These are phyloP conservation scores for Rhynchosporium graminicola DNA, from an alignment of 2,329 filamentous ascomycete genomes.

Conservation along the genomic window DNA sequence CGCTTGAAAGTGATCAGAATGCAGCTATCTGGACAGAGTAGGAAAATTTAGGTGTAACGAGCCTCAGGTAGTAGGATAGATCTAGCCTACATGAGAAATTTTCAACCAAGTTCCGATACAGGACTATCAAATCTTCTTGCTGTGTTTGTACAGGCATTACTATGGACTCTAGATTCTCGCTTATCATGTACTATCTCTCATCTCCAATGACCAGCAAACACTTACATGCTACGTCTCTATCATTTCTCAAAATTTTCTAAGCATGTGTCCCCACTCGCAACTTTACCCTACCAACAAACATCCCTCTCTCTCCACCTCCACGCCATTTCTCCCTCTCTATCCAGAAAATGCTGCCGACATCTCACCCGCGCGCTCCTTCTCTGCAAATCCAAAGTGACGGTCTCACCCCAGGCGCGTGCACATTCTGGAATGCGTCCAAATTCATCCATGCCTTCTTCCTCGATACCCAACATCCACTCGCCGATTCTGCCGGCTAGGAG, in stretches of 20 bases:
- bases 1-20: too few species aligned
- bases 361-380: slow-evolving; percentile 22
- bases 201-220: neutral
- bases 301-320: slow-evolving; percentile 22
- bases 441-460: slow-evolving; percentile 31
- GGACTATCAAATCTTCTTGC: too few species aligned
- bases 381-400: slow-evolving; percentile 27
- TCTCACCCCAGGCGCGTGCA: slow-evolving; percentile 26
- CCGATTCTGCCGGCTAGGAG: slow-evolving; percentile 28
- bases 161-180: neutral
- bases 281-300: slow-evolving; percentile 17
- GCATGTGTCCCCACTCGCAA: neutral
- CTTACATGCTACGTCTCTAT: neutral
- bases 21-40: too few species aligned
- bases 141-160: neutral
- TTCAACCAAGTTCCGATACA: too few species aligned
- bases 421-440: slow-evolving; percentile 29
- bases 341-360: slow-evolving; percentile 25
- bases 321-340: slow-evolving; percentile 11
- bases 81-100: too few species aligned
- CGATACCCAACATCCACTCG: slow-evolving; percentile 34
- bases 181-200: neutral
- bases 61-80: too few species aligned
- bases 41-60: too few species aligned
- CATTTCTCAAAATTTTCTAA: neutral